Evolutionary conservation across 257 asterid species (phyloP), one percentile per base, ranked within the genome.

Genomic region (Primulina eburnea): DNA sequence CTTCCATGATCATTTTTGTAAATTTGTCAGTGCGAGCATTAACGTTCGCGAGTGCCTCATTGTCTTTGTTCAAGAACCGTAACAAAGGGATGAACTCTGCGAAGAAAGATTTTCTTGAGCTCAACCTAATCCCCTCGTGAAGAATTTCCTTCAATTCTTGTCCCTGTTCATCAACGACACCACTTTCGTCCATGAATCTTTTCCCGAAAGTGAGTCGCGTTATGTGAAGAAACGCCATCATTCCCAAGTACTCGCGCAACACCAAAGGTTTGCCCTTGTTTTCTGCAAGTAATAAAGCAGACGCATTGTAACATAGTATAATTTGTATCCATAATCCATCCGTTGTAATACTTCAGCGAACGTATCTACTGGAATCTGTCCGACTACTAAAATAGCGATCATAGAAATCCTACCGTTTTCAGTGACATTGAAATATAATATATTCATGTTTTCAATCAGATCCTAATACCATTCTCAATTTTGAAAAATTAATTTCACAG

Each of bases 211-310:
- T 77, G 67, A 92, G 53, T 62, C 96, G 78, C 58, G 97, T 92
- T 69, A 92, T 92, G 81, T 92, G 95, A 73, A 87, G 82, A 77
- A 89, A 92, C 24, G 98, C 84, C 75, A 92, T 90, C 77, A 84
- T 65, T 8, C 94, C 87, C 76, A 92, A 56, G 78, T 89, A 80
- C 1, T 86, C 82, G 6, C 96, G 89, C 71, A 89, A 37, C 74
- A 81, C 77, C 77, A 92, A 6, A 62, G 83, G 76, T 77, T 88
- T 83, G 16, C 92, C 96, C 61, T 58, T 47, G 2, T 82, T 82
- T 28, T 83, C 96, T 86, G 82, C 77, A 33, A 50, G 18, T 14
- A 0, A 40, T 16, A 3, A n/a, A 32, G n/a, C 14, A 62, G 35
- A 34, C 56, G 17, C 34, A 52, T 12, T 20, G 64, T 29, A 64